Evolutionary conservation across 1,284 basidiomycete genomes (phyloP).

Genomic region (Ustilago nuda): DNA sequence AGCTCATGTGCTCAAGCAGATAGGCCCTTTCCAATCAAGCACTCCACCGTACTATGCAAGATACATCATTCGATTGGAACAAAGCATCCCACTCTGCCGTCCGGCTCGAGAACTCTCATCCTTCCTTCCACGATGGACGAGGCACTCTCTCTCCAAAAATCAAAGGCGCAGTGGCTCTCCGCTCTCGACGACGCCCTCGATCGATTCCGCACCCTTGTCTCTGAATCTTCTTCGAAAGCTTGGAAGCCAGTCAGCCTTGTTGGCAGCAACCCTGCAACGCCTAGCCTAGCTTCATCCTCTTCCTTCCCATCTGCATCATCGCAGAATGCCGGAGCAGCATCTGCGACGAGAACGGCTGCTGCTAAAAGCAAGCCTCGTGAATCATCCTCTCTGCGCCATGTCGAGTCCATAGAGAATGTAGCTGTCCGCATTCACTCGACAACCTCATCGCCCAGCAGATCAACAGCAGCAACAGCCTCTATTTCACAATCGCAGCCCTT

Average conservation of each 20-base stretch:
- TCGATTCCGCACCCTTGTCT: slow-evolving; percentile 48
- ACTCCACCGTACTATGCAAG: too few relatives aligned
- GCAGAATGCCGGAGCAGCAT: slow-evolving; percentile 8
- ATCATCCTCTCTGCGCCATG: slow-evolving; percentile 36
- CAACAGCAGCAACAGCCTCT: slow-evolving; percentile 5
- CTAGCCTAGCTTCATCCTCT: slow-evolving; percentile 28
- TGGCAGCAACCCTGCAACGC: slow-evolving; percentile 31
- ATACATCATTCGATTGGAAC: too few relatives aligned
- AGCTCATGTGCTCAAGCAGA: too few relatives aligned
- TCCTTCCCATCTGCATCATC: slow-evolving; percentile 18
- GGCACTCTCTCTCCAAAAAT: slow-evolving; percentile 38
- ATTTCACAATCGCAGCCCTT: slow-evolving; percentile 23
- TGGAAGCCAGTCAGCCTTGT: slow-evolving; percentile 51
- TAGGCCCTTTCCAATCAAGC: too few relatives aligned
- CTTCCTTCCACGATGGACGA: slow-evolving; percentile 30
- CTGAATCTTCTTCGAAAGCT: slow-evolving; percentile 46
- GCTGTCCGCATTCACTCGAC: slow-evolving; percentile 14
- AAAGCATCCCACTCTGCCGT: too few relatives aligned
- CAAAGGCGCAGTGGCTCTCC: slow-evolving; percentile 55
- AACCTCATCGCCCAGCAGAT: slow-evolving; percentile 6
- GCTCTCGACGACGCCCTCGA: slow-evolving; percentile 54
- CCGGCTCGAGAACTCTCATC: neutral
- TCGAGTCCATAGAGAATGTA: slow-evolving; percentile 36
- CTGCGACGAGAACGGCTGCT: slow-evolving; percentile 6
- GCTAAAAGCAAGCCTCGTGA: slow-evolving; percentile 28